Percentiles rank a stretch among this genome's conserved stretches.
Evolutionary conservation across 768 basidiomycete species (phyloP).

Genomic region (Butyriboletus loyo): DNA sequence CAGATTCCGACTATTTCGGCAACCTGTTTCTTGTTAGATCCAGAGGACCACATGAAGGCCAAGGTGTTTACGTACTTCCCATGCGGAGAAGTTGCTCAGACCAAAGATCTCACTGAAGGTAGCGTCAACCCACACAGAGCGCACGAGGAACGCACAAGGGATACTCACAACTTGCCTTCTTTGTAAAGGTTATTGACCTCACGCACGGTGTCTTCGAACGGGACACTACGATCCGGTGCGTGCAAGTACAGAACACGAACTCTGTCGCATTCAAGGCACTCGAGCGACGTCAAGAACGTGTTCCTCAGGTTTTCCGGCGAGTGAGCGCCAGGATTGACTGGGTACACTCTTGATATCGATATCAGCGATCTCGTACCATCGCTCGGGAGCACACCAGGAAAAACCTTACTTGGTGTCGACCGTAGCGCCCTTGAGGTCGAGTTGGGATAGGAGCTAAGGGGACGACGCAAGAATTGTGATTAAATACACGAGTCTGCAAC

Average conservation of each 20-base stretch:
- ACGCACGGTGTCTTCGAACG: slow-evolving; percentile 54
- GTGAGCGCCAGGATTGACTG: slow-evolving; percentile 42
- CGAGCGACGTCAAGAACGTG: slow-evolving; percentile 45
- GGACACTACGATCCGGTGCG: slow-evolving; percentile 55
- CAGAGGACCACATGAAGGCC: background rate
- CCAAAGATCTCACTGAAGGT: slow-evolving; percentile 51
- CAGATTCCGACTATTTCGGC: slow-evolving; percentile 60
- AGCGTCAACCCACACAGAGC: background rate
- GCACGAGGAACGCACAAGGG: background rate
- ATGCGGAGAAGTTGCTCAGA: slow-evolving; percentile 56
- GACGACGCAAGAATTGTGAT: background rate
- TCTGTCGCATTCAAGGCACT: slow-evolving; percentile 43
- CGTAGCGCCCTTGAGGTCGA: slow-evolving; percentile 38
- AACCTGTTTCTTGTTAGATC: slow-evolving; percentile 33
- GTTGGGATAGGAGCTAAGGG: slow-evolving; percentile 37
- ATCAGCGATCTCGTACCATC: background rate
- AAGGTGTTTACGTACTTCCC: slow-evolving; percentile 40
- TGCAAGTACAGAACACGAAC: slow-evolving; percentile 56
- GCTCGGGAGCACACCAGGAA: background rate
- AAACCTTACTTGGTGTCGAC: slow-evolving; percentile 47
- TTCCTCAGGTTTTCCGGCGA: slow-evolving; percentile 39
- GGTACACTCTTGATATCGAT: slow-evolving; percentile 35
- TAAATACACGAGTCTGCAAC: background rate
- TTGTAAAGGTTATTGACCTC: slow-evolving; percentile 54
- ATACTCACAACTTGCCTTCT: slow-evolving; percentile 52